Evolutionary conservation across 176 grass and related monocot species (phyloP).

Genomic region (Paspalum vaginatum): DNA sequence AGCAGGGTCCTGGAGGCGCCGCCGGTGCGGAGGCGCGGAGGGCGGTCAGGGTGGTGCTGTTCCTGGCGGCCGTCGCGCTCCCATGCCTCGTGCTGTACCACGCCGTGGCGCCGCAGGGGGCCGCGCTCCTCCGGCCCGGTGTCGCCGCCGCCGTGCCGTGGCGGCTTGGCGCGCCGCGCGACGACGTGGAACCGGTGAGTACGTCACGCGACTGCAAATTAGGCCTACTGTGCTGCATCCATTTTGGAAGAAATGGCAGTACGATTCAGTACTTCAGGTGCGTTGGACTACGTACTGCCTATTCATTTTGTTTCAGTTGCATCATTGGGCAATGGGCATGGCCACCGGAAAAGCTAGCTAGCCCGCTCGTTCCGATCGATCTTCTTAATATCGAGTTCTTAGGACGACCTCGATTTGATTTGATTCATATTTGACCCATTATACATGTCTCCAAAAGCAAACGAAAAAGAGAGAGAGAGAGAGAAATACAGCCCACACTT

Average conservation of each 20-base stretch:
- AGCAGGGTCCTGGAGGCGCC: background rate
- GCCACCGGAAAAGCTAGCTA: too few relatives aligned
- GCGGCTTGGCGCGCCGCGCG: background rate
- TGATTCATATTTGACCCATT: background rate
- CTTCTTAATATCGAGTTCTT: too few relatives aligned
- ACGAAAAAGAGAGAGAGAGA: background rate
- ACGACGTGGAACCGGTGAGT: conserved; percentile 33
- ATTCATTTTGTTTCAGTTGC: too few relatives aligned
- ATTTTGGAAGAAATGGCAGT: background rate
- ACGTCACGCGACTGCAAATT: too few relatives aligned
- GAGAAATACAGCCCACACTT: too few relatives aligned
- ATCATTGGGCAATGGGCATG: too few relatives aligned
- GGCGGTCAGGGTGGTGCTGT: conserved; percentile 42
- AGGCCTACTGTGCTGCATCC: too few relatives aligned
- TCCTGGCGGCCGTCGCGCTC: conserved; percentile 52
- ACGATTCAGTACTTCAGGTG: too few relatives aligned
- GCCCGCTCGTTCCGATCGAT: too few relatives aligned
- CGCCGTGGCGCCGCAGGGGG: conserved; percentile 33
- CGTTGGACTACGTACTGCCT: too few relatives aligned
- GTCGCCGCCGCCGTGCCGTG: conserved; percentile 10
- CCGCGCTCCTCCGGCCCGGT: background rate
- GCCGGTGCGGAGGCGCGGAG: background rate
- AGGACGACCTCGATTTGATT: background rate
- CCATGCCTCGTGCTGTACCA: conserved; percentile 51
- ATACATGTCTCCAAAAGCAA: background rate